Conservation (phyloP, 2,329 filamentous ascomycete species). For the Hypocreales sp. region DNA sequence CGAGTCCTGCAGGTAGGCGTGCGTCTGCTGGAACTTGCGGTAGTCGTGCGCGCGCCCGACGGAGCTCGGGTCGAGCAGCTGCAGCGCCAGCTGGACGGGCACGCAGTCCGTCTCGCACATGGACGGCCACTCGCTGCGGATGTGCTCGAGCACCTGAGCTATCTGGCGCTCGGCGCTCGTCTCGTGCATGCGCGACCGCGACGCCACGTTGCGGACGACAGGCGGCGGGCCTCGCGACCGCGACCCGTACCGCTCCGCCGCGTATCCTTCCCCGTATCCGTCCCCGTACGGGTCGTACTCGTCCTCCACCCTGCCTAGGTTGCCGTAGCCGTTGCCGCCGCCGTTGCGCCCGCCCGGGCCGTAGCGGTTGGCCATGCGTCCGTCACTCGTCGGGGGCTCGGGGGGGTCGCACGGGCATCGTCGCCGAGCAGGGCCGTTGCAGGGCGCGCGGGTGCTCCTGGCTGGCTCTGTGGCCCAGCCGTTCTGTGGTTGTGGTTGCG, state of each 20-base stretch:
- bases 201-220: slow-evolving; percentile 17
- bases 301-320: slow-evolving; percentile 19
- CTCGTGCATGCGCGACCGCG: slow-evolving; percentile 20
- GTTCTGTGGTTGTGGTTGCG: no score
- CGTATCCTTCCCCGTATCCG: slow-evolving; percentile 22
- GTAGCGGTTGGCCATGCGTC: slow-evolving; percentile 20
- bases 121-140: slow-evolving; percentile 79
- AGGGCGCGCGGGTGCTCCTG: neutral
- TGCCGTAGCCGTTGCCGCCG: slow-evolving; percentile 21
- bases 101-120: slow-evolving; percentile 83
- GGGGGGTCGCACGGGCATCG: no score
- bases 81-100: slow-evolving; percentile 85
- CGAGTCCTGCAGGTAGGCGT: slow-evolving; percentile 79
- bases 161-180: slow-evolving; percentile 41
- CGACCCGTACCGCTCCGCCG: slow-evolving; percentile 25
- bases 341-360: slow-evolving; percentile 26
- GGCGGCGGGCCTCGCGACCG: slow-evolving; percentile 16
- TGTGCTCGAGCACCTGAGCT: slow-evolving; percentile 57
- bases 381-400: no score
- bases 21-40: slow-evolving; percentile 66
- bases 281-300: slow-evolving; percentile 35
- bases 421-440: neutral
- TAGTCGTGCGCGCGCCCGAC: slow-evolving; percentile 85
- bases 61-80: slow-evolving; percentile 86
- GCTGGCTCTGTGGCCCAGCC: no score